Evolutionary conservation across 1,284 basidiomycete genomes (phyloP).

Genomic region (Trichosporon sp.): DNA sequence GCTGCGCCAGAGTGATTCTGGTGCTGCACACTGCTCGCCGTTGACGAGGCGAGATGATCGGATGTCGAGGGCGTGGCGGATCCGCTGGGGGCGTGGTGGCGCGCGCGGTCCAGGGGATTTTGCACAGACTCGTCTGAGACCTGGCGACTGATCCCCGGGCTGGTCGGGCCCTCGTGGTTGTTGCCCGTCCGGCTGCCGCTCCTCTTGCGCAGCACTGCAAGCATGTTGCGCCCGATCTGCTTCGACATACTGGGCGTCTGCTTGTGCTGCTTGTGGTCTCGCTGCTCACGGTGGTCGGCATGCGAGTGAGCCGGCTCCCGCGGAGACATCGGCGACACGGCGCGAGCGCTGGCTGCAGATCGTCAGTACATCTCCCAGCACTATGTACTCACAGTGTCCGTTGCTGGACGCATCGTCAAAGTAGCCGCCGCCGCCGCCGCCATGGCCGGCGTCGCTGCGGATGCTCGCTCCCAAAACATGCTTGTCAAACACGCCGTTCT

Average conservation of each 20-base stretch:
- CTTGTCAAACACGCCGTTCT: slow-evolving; percentile 19
- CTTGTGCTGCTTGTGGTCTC: too few relatives aligned
- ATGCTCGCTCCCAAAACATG: neutral
- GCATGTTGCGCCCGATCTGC: slow-evolving; percentile 31
- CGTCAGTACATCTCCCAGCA: neutral
- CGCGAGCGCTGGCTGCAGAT: neutral
- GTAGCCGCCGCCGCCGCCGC: neutral
- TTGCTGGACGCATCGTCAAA: neutral
- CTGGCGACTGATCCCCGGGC: slow-evolving; percentile 3
- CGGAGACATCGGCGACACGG: neutral
- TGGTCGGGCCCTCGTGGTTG: neutral
- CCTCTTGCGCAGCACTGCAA: slow-evolving; percentile 2
- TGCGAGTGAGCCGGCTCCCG: slow-evolving; percentile 16
- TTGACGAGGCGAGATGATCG: neutral
- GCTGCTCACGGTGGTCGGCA: slow-evolving; percentile 21
- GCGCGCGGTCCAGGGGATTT: neutral
- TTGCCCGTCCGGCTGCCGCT: neutral
- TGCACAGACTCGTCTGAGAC: slow-evolving; percentile 24
- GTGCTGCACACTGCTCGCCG: slow-evolving; percentile 35
- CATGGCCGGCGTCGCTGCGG: neutral
- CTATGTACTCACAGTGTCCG: neutral
- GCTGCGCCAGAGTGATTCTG: slow-evolving; percentile 28
- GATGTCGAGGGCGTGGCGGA: slow-evolving; percentile 25
- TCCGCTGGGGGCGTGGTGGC: slow-evolving; percentile 17
- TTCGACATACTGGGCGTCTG: slow-evolving; percentile 38